phyloP scores from a whole-genome alignment of 1,139 yeast genomes.

The Spathaspora sp. region DNA sequence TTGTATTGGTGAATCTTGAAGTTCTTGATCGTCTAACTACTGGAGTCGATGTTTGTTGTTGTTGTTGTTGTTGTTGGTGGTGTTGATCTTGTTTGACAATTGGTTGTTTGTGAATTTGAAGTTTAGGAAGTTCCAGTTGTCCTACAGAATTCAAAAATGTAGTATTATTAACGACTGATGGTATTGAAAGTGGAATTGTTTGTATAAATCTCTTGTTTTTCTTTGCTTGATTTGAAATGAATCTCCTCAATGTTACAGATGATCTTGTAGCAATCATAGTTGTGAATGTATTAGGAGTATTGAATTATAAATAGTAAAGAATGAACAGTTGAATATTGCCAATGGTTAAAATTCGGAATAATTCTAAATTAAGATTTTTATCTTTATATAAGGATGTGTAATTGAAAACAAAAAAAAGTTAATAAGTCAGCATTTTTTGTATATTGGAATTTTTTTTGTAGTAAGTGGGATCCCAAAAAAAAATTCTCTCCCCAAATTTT shows the following conservation, averaged over 20 bases:
- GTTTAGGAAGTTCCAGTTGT: not conserved
- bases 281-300: not conserved
- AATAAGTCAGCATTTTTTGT: not conserved
- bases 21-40: constrained; percentile 39
- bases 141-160: not conserved
- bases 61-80: not conserved
- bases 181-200: constrained; percentile 33
- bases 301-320: not conserved
- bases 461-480: not conserved
- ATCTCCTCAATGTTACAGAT: constrained; percentile 14
- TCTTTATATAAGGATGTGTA: not conserved
- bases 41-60: constrained; percentile 6
- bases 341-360: not conserved
- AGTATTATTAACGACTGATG: constrained; percentile 10
- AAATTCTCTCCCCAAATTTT: not conserved
- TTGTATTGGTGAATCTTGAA: constrained; percentile 30
- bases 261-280: not conserved
- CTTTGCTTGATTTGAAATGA: constrained; percentile 25
- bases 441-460: not conserved
- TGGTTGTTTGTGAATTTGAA: constrained; percentile 9
- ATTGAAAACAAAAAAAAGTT: not conserved
- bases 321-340: not conserved
- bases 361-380: not conserved
- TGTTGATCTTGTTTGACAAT: constrained; percentile 8
- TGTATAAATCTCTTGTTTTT: constrained; percentile 43